phyloP scores from a whole-genome alignment of 2,329 filamentous ascomycete species.

The Colletotrichum falcatum region DNA sequence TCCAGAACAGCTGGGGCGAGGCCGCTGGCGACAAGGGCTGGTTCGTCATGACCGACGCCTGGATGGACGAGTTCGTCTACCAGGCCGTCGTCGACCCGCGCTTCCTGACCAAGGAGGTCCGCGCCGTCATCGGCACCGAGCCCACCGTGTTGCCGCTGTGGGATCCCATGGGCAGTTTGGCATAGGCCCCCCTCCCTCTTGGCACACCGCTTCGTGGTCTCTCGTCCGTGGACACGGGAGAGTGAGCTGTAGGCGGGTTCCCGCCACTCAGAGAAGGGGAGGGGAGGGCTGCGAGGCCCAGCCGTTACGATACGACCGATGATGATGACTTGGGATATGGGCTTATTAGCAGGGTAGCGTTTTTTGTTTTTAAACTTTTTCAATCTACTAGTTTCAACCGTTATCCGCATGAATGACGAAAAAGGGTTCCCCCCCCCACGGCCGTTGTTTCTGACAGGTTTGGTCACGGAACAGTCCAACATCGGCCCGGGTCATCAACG shows the following conservation, averaged over 20 bases:
- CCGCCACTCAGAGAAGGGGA: background rate
- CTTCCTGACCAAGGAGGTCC: slow-evolving; percentile 73
- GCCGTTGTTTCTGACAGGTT: background rate
- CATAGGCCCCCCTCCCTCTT: slow-evolving; percentile 52
- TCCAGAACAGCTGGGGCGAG: slow-evolving; percentile 88
- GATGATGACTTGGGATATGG: slow-evolving; percentile 7
- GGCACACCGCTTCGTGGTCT: no score
- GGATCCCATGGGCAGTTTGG: slow-evolving; percentile 84
- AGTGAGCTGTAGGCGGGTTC: background rate
- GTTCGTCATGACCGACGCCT: slow-evolving; percentile 88
- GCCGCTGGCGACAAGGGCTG: slow-evolving; percentile 80
- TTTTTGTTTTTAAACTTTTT: no score
- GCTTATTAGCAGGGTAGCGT: slow-evolving; percentile 18
- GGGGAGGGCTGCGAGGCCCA: background rate
- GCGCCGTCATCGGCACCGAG: slow-evolving; percentile 77
- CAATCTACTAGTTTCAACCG: slow-evolving; percentile 9
- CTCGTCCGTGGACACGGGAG: no score
- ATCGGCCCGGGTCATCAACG: background rate
- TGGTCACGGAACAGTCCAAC: background rate
- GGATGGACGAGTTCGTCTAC: slow-evolving; percentile 86
- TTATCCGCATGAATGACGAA: background rate
- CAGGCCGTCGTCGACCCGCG: slow-evolving; percentile 86
- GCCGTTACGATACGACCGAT: slow-evolving; percentile 3
- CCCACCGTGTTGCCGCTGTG: slow-evolving; percentile 79
- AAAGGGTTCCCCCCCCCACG: no score